These are phyloP conservation scores for Stemphylium vesicarium DNA, from an alignment of 2,329 filamentous ascomycete species.

Conservation along the genomic window DNA sequence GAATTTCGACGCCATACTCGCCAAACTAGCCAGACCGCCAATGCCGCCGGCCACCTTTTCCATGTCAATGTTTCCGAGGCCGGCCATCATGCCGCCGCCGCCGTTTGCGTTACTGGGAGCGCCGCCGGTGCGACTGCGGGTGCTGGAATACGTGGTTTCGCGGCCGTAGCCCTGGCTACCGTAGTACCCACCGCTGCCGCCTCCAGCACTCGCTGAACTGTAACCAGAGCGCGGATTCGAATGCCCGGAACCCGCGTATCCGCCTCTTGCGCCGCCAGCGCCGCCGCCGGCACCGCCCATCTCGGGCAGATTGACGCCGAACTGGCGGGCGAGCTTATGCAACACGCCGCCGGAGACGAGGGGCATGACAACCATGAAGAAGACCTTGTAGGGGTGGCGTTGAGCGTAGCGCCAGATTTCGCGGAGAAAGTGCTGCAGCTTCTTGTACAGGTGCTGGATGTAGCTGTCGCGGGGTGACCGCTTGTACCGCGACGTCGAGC, in stretches of 20 bases:
- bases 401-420: conserved; percentile 83
- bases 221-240: background rate
- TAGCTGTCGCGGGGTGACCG: conserved; percentile 79
- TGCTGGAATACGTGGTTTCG: conserved; percentile 14
- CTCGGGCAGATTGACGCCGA: conserved; percentile 78
- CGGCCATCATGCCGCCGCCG: conserved; percentile 35
- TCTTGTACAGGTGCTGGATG: conserved; percentile 73
- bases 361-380: conserved; percentile 88
- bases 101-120: conserved; percentile 19
- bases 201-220: too few relatives aligned
- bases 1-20: conserved; percentile 56
- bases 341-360: conserved; percentile 84
- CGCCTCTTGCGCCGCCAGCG: conserved; percentile 28
- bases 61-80: conserved; percentile 37
- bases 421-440: conserved; percentile 78
- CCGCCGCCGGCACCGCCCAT: conserved; percentile 46
- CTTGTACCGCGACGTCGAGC: conserved; percentile 76
- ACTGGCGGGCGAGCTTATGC: conserved; percentile 75
- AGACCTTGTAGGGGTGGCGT: conserved; percentile 83
- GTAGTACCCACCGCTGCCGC: conserved; percentile 51
- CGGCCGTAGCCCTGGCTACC: conserved; percentile 54
- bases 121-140: conserved; percentile 36
- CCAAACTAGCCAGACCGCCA: conserved; percentile 55
- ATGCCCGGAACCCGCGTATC: conserved; percentile 29
- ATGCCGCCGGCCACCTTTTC: conserved; percentile 47